Evolutionary conservation across 305 asterid genomes (phyloP), one percentile per base, ranked within the genome.

Genomic region (Striga hermonthica): DNA sequence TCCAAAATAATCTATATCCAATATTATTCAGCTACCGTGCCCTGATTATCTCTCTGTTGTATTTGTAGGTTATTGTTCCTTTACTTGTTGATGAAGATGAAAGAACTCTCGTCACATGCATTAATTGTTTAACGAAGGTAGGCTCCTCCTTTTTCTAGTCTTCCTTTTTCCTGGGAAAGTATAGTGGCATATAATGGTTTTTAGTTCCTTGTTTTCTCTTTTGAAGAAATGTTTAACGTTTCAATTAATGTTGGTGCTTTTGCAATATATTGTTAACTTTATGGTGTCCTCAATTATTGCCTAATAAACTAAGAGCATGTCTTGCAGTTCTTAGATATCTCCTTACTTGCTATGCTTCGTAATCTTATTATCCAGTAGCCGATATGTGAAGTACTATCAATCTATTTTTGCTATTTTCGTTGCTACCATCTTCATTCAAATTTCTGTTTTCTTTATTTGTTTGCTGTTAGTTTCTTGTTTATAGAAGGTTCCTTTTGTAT

Each of bases 51-150:
- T 10, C 55, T 48, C 59, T 63, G 57, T 71, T 68, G 60, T 64
- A 8, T 7, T 72, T 76, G 78, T 83, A 93, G 97, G 95, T 93
- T 75, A 79, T 93, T 76, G 95, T 88, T 76, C 99, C 99, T 11
- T 78, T 90, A 75, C 88, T 93, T 67, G 95, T 83, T 58, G 86
- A 94, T 6, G 99, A 90, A 81, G 99, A 93, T 69, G 99, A 93
- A 80, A 83, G 84, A 87, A 90, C 91, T 74, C 95, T 90, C 40
- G 95, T 93, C 69, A 88, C 95, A 37, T 93, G 97, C 80, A 86
- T 93, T 70, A 93, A 90, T 82, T 86, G 96, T 81, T 80, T 93
- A 79, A 93, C 99, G 60, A 93, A 93, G 99, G 99, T 93, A 83
- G 67, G 56, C 61, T 50, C 50, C 52, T 56, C 7, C 13, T 22